Conservation (phyloP, 1,284 basidiomycete genomes). For the Cryptococcus neoformans region DNA sequence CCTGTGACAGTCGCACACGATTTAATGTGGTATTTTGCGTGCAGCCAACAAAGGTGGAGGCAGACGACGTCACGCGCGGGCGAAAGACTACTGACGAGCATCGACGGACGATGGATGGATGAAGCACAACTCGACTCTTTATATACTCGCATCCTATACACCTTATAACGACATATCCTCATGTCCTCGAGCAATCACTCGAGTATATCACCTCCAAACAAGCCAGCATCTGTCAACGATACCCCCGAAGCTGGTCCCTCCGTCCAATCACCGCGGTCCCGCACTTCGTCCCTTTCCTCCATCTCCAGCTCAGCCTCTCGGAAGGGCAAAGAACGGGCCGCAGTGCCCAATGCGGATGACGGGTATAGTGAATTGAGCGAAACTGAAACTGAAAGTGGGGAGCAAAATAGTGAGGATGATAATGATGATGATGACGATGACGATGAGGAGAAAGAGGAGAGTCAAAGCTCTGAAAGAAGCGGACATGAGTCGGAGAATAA, state of each 20-base stretch:
- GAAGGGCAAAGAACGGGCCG: constrained; percentile 1
- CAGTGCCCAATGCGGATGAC: not conserved
- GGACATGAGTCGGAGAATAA: not conserved
- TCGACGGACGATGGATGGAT: too few species aligned
- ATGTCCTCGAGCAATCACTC: too few species aligned
- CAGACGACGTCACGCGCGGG: too few species aligned
- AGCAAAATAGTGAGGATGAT: constrained; percentile 12
- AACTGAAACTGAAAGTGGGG: constrained; percentile 2
- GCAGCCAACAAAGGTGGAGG: too few species aligned
- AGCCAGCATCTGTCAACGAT: too few species aligned
- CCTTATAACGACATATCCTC: too few species aligned
- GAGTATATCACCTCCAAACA: too few species aligned
- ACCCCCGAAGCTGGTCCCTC: not conserved
- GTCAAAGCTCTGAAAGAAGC: not conserved
- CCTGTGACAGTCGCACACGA: too few species aligned
- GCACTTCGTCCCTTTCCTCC: not conserved
- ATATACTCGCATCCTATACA: too few species aligned
- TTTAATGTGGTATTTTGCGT: too few species aligned
- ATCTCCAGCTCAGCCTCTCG: not conserved
- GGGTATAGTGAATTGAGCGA: not conserved
- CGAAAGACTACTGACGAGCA: too few species aligned
- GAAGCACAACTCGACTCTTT: too few species aligned
- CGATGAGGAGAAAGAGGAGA: constrained; percentile 57
- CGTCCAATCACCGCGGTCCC: not conserved
- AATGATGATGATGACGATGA: constrained; percentile 58